Percentiles rank a stretch among this genome's conserved stretches.
phyloP scores from a whole-genome alignment of 805 yeast species.

The Wickerhamiella siamensis region DNA sequence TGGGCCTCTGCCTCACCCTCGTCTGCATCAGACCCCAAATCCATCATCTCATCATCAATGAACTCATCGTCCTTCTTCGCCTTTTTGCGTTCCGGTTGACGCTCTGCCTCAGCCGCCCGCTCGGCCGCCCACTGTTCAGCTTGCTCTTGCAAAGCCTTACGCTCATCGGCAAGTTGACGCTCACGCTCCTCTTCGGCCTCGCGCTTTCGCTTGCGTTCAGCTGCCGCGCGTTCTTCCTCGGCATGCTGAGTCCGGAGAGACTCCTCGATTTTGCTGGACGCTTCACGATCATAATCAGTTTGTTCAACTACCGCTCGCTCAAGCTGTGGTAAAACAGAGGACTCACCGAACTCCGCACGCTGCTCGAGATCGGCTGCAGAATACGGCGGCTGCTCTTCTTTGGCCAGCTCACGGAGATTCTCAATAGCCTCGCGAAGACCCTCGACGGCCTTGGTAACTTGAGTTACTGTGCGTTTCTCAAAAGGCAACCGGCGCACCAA shows the following conservation, averaged over 20 bases:
- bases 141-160: slow-evolving; percentile 21
- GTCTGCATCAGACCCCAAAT: slow-evolving; percentile 20
- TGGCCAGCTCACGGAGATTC: slow-evolving; percentile 44
- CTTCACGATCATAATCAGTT: slow-evolving; percentile 42
- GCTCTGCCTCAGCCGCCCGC: slow-evolving; percentile 27
- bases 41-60: slow-evolving; percentile 29
- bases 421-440: slow-evolving; percentile 51
- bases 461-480: slow-evolving; percentile 46
- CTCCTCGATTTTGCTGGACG: slow-evolving; percentile 48
- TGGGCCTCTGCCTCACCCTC: slow-evolving; percentile 13
- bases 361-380: slow-evolving; percentile 67
- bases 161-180: slow-evolving; percentile 22
- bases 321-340: slow-evolving; percentile 58
- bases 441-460: slow-evolving; percentile 39
- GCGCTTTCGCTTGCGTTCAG: slow-evolving; percentile 20
- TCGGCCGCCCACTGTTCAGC: slow-evolving; percentile 26
- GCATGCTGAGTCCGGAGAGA: slow-evolving; percentile 56
- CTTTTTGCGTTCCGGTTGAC: slow-evolving; percentile 10
- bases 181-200: slow-evolving; percentile 20
- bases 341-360: slow-evolving; percentile 73
- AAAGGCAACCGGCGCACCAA: slow-evolving; percentile 48
- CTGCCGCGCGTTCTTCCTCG: slow-evolving; percentile 33
- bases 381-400: slow-evolving; percentile 53
- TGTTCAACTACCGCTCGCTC: slow-evolving; percentile 62
- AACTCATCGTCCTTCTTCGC: slow-evolving; percentile 19